Conservation (phyloP, 2,329 filamentous ascomycete species). For the Pseudogymnoascus sp. region DNA sequence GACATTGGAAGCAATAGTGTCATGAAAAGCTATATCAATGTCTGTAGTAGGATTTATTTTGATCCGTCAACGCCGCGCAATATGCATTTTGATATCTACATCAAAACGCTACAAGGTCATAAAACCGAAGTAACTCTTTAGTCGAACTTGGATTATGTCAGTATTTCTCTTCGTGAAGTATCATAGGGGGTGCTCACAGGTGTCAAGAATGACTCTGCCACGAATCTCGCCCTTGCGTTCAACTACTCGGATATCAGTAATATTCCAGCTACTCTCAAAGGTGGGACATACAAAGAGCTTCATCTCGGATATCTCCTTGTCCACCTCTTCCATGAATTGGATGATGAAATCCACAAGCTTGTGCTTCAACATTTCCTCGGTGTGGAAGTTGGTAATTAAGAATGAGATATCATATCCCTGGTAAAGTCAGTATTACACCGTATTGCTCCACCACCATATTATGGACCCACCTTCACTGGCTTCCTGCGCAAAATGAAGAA, state of each 20-base stretch:
- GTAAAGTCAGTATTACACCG: constrained; percentile 15
- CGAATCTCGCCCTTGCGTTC: constrained; percentile 93
- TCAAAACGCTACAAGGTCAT: constrained; percentile 8
- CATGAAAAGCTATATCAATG: constrained; percentile 9
- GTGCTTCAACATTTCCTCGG: constrained; percentile 97
- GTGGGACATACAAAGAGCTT: constrained; percentile 84
- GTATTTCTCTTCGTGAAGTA: not conserved
- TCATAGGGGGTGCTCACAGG: constrained; percentile 50
- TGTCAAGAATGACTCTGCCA: constrained; percentile 96
- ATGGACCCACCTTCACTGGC: constrained; percentile 68
- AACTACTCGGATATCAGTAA: constrained; percentile 51
- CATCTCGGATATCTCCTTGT: constrained; percentile 99
- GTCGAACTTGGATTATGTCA: constrained; percentile 1
- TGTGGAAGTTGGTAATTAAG: constrained; percentile 97
- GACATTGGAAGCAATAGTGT: not conserved
- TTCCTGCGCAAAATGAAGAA: constrained; percentile 97
- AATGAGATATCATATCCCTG: constrained; percentile 98
- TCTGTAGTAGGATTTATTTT: constrained; percentile 6
- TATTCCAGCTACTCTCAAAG: not conserved
- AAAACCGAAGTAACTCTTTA: not conserved
- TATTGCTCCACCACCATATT: not conserved
- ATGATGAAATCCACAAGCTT: constrained; percentile 99
- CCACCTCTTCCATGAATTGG: constrained; percentile 99
- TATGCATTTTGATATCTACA: constrained; percentile 7
- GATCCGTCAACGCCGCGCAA: constrained; percentile 9